phyloP scores from a whole-genome alignment of 768 basidiomycete genomes.

The Aureoboletus auriporus region DNA sequence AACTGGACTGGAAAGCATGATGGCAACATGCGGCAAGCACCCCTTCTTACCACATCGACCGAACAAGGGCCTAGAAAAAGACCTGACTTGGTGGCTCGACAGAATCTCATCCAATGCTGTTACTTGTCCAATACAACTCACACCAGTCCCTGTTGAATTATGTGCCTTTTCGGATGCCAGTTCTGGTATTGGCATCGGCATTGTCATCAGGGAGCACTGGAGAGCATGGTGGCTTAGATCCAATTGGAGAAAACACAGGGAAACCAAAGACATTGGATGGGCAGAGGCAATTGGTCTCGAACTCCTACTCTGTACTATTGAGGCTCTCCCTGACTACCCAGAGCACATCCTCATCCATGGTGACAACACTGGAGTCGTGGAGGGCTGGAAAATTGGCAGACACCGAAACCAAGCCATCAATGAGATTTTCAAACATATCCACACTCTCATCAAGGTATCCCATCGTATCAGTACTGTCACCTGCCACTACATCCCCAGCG shows the following conservation, averaged over 20 bases:
- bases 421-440: constrained; percentile 13
- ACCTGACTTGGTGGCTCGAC: constrained; percentile 36
- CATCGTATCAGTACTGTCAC: too few relatives aligned
- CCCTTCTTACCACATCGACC: constrained; percentile 28
- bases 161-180: constrained; percentile 40
- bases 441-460: background rate
- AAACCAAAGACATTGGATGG: constrained; percentile 39
- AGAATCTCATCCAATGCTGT: background rate
- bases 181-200: constrained; percentile 31
- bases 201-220: constrained; percentile 30
- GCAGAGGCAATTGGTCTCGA: constrained; percentile 17
- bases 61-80: background rate
- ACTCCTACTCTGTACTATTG: background rate
- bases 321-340: background rate
- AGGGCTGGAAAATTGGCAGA: constrained; percentile 3
- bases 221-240: constrained; percentile 31
- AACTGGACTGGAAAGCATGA: constrained; percentile 26
- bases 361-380: constrained; percentile 12
- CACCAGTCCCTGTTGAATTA: background rate
- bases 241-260: constrained; percentile 24
- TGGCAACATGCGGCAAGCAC: constrained; percentile 20
- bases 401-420: constrained; percentile 11
- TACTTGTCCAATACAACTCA: background rate
- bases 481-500: too few relatives aligned
- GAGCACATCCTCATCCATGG: background rate